A percentile compares a stretch with the other conserved stretches of the same genome.
phyloP scores from a whole-genome alignment of 441 rosid species.

The Populus trichocarpa region DNA sequence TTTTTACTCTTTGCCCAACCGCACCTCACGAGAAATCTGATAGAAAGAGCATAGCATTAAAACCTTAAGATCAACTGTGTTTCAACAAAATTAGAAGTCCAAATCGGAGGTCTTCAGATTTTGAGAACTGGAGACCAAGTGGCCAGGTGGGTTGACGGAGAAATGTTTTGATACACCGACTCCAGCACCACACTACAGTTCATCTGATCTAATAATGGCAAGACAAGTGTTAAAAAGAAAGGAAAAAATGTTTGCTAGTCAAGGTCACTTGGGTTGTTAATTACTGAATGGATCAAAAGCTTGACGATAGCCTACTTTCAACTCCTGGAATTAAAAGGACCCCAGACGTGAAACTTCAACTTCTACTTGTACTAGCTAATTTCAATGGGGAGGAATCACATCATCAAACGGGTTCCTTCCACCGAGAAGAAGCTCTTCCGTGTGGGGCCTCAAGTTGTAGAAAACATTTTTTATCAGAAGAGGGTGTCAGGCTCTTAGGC shows the following conservation, averaged over 20 bases:
- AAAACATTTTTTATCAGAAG: not conserved
- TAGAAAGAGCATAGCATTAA: not conserved
- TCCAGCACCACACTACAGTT: not conserved
- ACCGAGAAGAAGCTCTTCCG: not conserved
- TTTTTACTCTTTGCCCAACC: not conserved
- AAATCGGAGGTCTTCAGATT: no score
- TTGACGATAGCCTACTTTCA: no score
- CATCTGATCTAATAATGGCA: not conserved
- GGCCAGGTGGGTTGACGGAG: no score
- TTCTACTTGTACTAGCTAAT: not conserved
- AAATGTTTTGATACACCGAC: not conserved
- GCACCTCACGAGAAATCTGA: not conserved
- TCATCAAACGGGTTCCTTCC: not conserved
- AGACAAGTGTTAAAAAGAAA: constrained; percentile 3
- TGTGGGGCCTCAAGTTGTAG: not conserved
- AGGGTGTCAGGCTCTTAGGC: not conserved
- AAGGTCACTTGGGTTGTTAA: not conserved
- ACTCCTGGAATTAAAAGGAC: not conserved
- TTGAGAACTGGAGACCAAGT: no score
- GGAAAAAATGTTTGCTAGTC: not conserved
- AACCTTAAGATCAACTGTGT: not conserved
- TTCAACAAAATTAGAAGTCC: no score
- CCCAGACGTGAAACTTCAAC: no score
- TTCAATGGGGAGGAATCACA: not conserved
- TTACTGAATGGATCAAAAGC: not conserved